Evolutionary conservation across 495 filamentous ascomycete species (phyloP).

Genomic region (Thozetella sp.): DNA sequence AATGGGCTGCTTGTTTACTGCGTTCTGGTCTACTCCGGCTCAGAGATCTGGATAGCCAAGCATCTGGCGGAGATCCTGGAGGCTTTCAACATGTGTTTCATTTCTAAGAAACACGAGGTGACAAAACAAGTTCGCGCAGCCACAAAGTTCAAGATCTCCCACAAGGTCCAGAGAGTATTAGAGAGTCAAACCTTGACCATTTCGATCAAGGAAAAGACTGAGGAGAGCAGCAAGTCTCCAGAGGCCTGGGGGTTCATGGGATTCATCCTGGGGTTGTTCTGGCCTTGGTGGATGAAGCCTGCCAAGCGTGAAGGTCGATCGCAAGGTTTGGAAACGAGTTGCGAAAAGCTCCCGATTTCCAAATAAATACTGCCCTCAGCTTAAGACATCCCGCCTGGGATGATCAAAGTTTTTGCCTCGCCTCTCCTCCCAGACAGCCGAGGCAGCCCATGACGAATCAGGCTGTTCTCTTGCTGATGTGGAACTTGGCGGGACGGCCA

Average conservation of each 20-base stretch:
- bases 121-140: slow-evolving; percentile 84
- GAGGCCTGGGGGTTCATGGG: background rate
- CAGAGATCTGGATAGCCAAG: slow-evolving; percentile 84
- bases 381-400: background rate
- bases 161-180: background rate
- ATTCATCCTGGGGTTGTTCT: background rate
- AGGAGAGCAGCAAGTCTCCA: background rate
- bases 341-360: background rate
- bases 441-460: too few relatives aligned
- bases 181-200: background rate
- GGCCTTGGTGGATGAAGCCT: background rate
- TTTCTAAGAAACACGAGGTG: slow-evolving; percentile 83
- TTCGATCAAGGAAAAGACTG: background rate
- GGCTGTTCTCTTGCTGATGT: too few relatives aligned
- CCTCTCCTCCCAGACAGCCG: too few relatives aligned
- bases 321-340: background rate
- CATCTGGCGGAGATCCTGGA: slow-evolving; percentile 78
- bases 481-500: too few relatives aligned
- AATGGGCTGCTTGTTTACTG: slow-evolving; percentile 90
- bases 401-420: too few relatives aligned
- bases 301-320: background rate
- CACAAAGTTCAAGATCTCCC: slow-evolving; percentile 36
- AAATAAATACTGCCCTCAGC: background rate
- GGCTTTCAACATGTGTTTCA: slow-evolving; percentile 85
- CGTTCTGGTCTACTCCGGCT: slow-evolving; percentile 81